phyloP scores from a whole-genome alignment of 2,329 filamentous ascomycete species.

The Diaporthe humulicola region DNA sequence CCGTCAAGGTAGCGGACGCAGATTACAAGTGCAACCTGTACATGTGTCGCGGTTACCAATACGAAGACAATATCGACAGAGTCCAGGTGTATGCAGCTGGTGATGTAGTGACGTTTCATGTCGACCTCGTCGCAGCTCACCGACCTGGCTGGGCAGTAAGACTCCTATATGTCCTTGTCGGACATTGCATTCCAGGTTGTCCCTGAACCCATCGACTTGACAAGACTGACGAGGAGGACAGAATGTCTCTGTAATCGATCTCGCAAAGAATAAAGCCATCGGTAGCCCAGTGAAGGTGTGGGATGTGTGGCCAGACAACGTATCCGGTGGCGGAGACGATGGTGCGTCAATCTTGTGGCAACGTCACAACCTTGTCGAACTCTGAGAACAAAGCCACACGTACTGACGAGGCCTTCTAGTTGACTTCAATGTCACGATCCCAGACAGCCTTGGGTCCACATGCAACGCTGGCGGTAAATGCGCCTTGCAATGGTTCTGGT shows the following conservation, averaged over 20 bases:
- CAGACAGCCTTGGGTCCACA: neutral
- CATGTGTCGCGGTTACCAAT: constrained; percentile 16
- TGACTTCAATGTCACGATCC: constrained; percentile 20
- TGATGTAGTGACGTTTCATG: constrained; percentile 13
- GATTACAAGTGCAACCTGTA: constrained; percentile 22
- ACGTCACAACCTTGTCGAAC: neutral
- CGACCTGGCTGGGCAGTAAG: constrained; percentile 23
- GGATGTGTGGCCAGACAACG: constrained; percentile 15
- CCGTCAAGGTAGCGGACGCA: constrained; percentile 4
- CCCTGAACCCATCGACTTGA: neutral
- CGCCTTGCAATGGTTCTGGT: constrained; percentile 24
- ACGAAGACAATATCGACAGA: constrained; percentile 16
- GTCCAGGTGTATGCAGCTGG: constrained; percentile 4
- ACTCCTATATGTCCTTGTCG: neutral
- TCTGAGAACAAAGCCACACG: neutral
- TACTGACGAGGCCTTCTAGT: neutral
- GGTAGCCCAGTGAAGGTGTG: constrained; percentile 7
- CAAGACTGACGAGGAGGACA: neutral
- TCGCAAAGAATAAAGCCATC: neutral
- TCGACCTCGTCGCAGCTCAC: constrained; percentile 23
- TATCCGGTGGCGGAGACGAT: constrained; percentile 4
- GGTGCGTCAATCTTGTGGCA: neutral
- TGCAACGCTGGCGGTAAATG: constrained; percentile 7
- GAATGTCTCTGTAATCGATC: constrained; percentile 20
- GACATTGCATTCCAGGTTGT: neutral